Evolutionary conservation across 345 rosid genomes (phyloP).

Genomic region (Eucalyptus decipiens): DNA sequence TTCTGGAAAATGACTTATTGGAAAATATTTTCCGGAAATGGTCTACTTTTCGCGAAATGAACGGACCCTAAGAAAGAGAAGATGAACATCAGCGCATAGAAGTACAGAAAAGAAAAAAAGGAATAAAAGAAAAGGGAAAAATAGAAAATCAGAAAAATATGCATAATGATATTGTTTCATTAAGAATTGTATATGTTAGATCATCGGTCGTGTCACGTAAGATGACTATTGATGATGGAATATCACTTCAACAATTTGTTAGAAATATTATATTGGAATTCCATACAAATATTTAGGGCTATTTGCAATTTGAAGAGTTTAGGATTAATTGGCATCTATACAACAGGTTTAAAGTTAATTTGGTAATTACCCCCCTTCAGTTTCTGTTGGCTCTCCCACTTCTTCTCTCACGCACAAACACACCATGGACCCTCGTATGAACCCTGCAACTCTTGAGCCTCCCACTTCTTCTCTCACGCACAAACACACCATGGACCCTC

Average conservation of each 20-base stretch:
- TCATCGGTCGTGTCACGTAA: rapidly evolving
- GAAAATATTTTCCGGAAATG: too few species aligned
- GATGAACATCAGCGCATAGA: not conserved
- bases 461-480: not conserved
- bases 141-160: not conserved
- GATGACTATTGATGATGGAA: rapidly evolving
- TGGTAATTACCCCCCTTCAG: not conserved
- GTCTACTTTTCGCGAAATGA: too few species aligned
- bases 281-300: not conserved
- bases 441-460: not conserved
- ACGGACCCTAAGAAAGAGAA: not conserved
- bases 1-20: too few species aligned
- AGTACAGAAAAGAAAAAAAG: not conserved
- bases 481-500: not conserved
- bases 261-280: not conserved
- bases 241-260: not conserved
- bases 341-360: not conserved
- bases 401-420: too few species aligned
- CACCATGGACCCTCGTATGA: not conserved
- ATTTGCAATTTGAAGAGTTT: not conserved
- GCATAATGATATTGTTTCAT: not conserved
- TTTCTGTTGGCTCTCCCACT: not conserved
- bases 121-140: not conserved
- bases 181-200: rapidly evolving
- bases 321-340: not conserved